These are phyloP conservation scores for Stereum hirsutum DNA, from an alignment of 1,284 basidiomycete genomes.

Conservation along the genomic window DNA sequence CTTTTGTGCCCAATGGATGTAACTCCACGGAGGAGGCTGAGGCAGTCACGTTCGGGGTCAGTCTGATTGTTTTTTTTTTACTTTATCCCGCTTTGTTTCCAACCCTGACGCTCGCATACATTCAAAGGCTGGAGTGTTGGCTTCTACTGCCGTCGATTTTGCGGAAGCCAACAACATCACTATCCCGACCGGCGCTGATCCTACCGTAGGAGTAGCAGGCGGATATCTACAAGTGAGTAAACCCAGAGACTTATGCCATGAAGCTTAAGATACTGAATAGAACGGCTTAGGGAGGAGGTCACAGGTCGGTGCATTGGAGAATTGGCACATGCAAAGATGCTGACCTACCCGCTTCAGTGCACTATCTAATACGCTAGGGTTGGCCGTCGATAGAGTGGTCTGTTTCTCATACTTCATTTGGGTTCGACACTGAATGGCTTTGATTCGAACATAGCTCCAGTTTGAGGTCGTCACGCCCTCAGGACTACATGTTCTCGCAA, in stretches of 20 bases:
- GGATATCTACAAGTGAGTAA: neutral
- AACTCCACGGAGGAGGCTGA: constrained; percentile 1
- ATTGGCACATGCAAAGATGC: neutral
- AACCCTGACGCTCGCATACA: neutral
- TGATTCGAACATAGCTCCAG: neutral
- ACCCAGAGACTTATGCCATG: neutral
- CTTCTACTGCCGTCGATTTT: too few species aligned
- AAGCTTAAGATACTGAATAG: too few species aligned
- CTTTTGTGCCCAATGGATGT: neutral
- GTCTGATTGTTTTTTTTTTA: neutral
- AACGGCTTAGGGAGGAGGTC: neutral
- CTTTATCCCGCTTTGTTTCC: neutral
- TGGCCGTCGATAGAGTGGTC: constrained; percentile 4
- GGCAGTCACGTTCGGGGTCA: constrained; percentile 4
- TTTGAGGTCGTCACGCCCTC: constrained; percentile 2
- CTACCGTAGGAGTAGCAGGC: neutral
- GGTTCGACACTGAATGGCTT: neutral
- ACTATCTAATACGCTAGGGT: neutral
- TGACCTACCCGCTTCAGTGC: neutral
- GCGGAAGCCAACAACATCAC: neutral
- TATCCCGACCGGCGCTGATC: neutral
- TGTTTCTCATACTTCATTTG: neutral
- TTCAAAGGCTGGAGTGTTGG: neutral
- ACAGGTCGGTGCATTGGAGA: neutral
- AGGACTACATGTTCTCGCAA: constrained; percentile 7